Base-by-base conservation (phyloP, 2,329 filamentous ascomycete species). In the Ophiostoma sp. region DNA sequence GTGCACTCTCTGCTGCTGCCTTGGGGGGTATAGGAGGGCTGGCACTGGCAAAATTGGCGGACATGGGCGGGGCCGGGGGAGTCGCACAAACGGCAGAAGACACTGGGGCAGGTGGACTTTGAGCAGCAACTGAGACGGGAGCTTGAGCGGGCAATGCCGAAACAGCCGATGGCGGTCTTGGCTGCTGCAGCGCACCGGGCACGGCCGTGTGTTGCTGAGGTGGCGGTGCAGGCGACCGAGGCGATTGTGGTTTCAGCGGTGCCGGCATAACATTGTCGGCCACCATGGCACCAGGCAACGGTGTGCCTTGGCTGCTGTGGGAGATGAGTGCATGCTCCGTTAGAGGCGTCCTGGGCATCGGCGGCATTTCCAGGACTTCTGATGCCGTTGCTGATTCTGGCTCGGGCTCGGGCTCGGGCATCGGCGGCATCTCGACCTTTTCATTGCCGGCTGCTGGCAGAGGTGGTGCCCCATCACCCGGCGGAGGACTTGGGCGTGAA, bases 241-340 rank as follows among this genome's bases (percentile, higher is more conserved):
- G 67, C 27, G 71, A 72, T 36, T 39, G 44, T 10, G 71, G 67
- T 15, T 69, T 48, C 8, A 69, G 31, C 11, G 71, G 71, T 2
- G 67, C 67, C 0, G 71, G 71, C 3, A 69, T 52, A 15, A 67
- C 69, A 20, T 69, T 67, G 27, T 62, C 44, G 7, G 41, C n/a
- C 4, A 67, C 10, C 35, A 68, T 64, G 15, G 17, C 36, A 44
- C 60, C 57, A 35, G 64, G 67, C 0, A 60, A 20, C 1, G 64
- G 13, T 15, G 36, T 20, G 33, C 15, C 17, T 36, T 15, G 7
- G 23, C 4, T 64, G 7, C n/a, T 27, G n/a, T 36, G 13, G 20
- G 8, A 5, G 10, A 44, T 39, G 13, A 36, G 17, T 17, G 35
- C 39, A 33, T 65, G n/a, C 27, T 33, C 35, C 6, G 33, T 8